A percentile compares a stretch with the other conserved stretches of the same genome.
Conservation (phyloP, 164 flowering plant species). For the Vitis vinifera region DNA sequence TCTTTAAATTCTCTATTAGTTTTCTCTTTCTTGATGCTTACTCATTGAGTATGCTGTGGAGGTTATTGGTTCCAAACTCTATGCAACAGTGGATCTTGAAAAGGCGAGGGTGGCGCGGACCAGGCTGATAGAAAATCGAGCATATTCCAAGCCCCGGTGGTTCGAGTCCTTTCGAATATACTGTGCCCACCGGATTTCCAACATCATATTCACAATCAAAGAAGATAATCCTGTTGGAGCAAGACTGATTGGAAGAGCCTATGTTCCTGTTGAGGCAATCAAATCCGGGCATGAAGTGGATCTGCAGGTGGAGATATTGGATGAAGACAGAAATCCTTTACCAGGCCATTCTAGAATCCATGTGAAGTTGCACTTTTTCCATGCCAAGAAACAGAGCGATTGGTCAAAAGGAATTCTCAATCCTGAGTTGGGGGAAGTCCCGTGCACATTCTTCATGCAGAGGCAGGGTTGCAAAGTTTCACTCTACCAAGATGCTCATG, state of each 20-base stretch:
- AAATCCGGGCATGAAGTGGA: constrained; percentile 33
- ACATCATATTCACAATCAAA: constrained; percentile 55
- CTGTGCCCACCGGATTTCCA: constrained; percentile 57
- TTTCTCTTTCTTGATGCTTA: background rate
- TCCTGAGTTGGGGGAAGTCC: constrained; percentile 41
- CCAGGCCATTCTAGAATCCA: constrained; percentile 46
- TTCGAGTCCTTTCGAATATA: constrained; percentile 59
- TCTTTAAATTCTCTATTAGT: background rate
- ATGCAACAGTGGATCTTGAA: constrained; percentile 67
- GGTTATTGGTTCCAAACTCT: constrained; percentile 45
- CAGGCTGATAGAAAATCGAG: constrained; percentile 25
- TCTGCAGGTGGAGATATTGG: constrained; percentile 41
- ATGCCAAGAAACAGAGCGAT: constrained; percentile 29
- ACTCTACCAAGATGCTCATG: constrained; percentile 65
- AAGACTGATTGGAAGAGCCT: constrained; percentile 62
- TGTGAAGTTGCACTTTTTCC: constrained; percentile 41
- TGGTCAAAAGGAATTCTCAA: constrained; percentile 50
- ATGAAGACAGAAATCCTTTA: constrained; percentile 39
- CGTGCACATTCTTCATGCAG: constrained; percentile 49
- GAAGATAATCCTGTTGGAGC: constrained; percentile 55
- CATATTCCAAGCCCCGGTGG: constrained; percentile 46
- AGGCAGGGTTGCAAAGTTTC: constrained; percentile 51
- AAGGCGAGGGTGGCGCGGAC: constrained; percentile 61
- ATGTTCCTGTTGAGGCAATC: constrained; percentile 46
- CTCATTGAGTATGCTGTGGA: constrained; percentile 27